Evolutionary conservation across 2,329 filamentous ascomycete genomes (phyloP), one percentile per base, ranked within the genome.

Genomic region (Corinectria fuckeliana): DNA sequence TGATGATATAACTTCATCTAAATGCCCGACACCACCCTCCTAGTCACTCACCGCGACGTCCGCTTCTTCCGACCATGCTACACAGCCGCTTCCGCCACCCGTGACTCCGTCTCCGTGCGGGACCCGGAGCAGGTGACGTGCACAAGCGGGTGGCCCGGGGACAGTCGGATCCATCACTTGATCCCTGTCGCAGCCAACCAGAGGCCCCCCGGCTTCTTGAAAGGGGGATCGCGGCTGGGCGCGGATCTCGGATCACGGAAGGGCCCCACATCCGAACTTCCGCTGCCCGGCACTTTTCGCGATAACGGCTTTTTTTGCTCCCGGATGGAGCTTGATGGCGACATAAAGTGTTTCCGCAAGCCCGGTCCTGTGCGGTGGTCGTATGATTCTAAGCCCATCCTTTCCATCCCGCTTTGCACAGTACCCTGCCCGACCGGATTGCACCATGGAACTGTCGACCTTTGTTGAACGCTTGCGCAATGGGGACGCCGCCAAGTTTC

Each of bases 401-500:
- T 34, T 30, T 41, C 11, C 14, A 18, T 21, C 41, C 25, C 18
- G 13, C 30, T 23, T 48, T 14, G 21, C 14, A 11, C 9, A 14
- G 26, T 30, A 41, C 28, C 28, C 38, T 20, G 32, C n/a, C 32
- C 30, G n/a, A 30, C 32, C 18, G 21, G 47, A 34, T 21, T 18
- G 50, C 63, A 68, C 55, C 45, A 81, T 80, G 77, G 75, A 79
- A n/a, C 69, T 82, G 52, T 58, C 71, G 51, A 64, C 73, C 14
- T 74, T 72, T 34, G 73, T 80, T 21, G 73, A 77, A 20, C 72
- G 75, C 54, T 74, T 83, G 32, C 76, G 80, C 14, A 72, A 72
- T 38, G 81, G 81, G 49, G 67, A 72, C 41, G 64, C 73, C 7
- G 72, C 78, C 50, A 71, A 76, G 26, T 86, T 86, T 61, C 78